Evolutionary conservation across 768 basidiomycete species (phyloP), one percentile per base, ranked within the genome.

Genomic region (Hirschioporus abietinus): DNA sequence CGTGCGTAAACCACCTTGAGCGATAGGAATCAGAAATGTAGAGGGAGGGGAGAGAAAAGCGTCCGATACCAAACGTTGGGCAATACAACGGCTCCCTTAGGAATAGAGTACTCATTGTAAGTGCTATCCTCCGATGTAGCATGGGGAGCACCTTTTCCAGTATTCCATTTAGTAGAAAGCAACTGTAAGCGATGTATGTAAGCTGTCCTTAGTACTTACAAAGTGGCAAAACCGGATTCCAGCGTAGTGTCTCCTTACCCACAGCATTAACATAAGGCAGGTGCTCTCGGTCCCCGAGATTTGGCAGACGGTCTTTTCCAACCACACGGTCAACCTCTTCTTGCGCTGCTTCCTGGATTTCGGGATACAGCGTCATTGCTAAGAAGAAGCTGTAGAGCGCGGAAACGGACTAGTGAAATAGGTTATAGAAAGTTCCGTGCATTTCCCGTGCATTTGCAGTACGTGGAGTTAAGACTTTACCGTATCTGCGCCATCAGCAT

Each of bases 241-340:
- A 75, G 2, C 76, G 68, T 36, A 76, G 64, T 4, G 72, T 64
- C 64, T 81, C 80, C 63, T 76, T 71, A 18, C 79, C 60, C 10
- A 80, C 66, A 0, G 75, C 75, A 25, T 78, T 73, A 24, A 81
- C 65, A 64, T 79, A 83, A 0, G 79, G 80, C 7, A 83, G 71
- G 36, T 69, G 60, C 1, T 64, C 62, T 35, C 70, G 67, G 67
- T 79, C 78, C 4, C 66, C 68, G 26, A 78, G 75, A 4, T 71
- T 72, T 0, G 82, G 83, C 7, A 83, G 72, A 1, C 81, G 73
- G 23, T 70, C 73, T 5, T 58, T 24, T 17, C 77, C 64, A 12
- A 82, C 68, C 4, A 82, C 74, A 0, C 63, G 27, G 67, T 83
- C 82, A 9, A 84, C 72, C 68, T 83, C 81, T 4, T 72, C 73